These are phyloP conservation scores for Microstegium vimineum DNA, from an alignment of 176 grass and related monocot species.

Conservation along the genomic window DNA sequence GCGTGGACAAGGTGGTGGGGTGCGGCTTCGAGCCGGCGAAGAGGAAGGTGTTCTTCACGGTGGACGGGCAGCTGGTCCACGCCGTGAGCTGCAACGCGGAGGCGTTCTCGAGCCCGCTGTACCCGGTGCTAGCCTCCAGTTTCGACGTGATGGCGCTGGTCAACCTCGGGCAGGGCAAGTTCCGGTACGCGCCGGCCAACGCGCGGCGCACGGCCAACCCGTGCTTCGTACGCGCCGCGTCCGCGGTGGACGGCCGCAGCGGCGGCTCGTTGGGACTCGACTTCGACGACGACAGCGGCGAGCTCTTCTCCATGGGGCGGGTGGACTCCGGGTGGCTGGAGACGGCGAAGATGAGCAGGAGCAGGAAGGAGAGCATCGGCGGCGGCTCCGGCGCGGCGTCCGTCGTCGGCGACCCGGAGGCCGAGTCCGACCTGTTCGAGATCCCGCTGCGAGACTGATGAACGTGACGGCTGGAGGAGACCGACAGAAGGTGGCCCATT, in stretches of 20 bases:
- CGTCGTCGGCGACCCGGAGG: constrained; percentile 45
- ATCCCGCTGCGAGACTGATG: constrained; percentile 59
- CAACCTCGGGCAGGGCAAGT: constrained; percentile 93
- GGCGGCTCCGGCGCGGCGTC: not conserved
- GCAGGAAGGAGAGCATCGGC: constrained; percentile 41
- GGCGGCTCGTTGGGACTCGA: constrained; percentile 16
- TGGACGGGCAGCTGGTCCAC: constrained; percentile 69
- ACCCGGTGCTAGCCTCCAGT: constrained; percentile 61
- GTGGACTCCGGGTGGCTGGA: constrained; percentile 72
- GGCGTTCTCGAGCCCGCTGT: constrained; percentile 61
- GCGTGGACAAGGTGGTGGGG: constrained; percentile 72
- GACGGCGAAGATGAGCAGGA: constrained; percentile 26
- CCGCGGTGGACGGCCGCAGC: not conserved
- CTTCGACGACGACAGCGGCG: constrained; percentile 87
- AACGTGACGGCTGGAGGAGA: not conserved
- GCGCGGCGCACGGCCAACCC: constrained; percentile 64
- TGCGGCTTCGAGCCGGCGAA: constrained; percentile 84
- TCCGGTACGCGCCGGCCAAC: constrained; percentile 83
- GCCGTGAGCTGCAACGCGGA: constrained; percentile 79
- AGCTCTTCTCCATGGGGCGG: constrained; percentile 90
- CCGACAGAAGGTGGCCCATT: constrained; percentile 28
- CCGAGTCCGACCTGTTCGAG: constrained; percentile 89
- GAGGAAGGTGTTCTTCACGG: constrained; percentile 95
- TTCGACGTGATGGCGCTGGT: constrained; percentile 80
- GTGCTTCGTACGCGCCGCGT: constrained; percentile 60